phyloP scores from a whole-genome alignment of 768 basidiomycete genomes.

The Suillus plorans region DNA sequence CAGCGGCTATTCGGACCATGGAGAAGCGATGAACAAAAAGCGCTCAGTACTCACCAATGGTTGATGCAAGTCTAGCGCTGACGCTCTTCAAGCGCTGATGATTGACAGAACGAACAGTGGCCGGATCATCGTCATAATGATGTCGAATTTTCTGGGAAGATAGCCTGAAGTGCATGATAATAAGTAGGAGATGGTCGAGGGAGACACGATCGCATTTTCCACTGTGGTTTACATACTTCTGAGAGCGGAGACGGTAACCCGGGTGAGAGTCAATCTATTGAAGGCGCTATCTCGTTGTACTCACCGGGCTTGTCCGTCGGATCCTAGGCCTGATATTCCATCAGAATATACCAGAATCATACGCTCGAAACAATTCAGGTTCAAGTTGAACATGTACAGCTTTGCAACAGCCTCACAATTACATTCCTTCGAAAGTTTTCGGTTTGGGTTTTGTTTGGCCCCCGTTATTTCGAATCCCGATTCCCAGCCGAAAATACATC shows the following conservation, averaged over 20 bases:
- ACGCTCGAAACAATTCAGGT: background rate
- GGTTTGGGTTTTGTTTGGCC: background rate
- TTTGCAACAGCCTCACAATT: too few species aligned
- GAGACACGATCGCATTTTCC: background rate
- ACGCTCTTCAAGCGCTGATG: slow-evolving; percentile 24
- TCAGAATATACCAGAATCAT: background rate
- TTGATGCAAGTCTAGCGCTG: slow-evolving; percentile 30
- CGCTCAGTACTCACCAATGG: slow-evolving; percentile 22
- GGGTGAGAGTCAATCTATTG: background rate
- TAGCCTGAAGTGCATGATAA: slow-evolving; percentile 26
- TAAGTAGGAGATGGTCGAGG: background rate
- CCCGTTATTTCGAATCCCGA: background rate
- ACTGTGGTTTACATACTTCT: background rate
- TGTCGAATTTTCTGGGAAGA: slow-evolving; percentile 24
- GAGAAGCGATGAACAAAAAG: background rate
- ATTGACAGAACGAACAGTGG: slow-evolving; percentile 27
- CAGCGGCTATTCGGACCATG: background rate
- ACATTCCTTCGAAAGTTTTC: too few species aligned
- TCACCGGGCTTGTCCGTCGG: background rate
- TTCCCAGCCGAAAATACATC: too few species aligned
- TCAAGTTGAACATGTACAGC: background rate
- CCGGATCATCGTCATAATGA: slow-evolving; percentile 27
- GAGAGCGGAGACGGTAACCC: background rate
- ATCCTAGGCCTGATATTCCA: background rate
- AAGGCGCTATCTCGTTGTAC: background rate